A percentile compares a stretch with the other conserved stretches of the same genome.
phyloP scores from a whole-genome alignment of 1,284 basidiomycete species.

The Heterobasidion occidentale region DNA sequence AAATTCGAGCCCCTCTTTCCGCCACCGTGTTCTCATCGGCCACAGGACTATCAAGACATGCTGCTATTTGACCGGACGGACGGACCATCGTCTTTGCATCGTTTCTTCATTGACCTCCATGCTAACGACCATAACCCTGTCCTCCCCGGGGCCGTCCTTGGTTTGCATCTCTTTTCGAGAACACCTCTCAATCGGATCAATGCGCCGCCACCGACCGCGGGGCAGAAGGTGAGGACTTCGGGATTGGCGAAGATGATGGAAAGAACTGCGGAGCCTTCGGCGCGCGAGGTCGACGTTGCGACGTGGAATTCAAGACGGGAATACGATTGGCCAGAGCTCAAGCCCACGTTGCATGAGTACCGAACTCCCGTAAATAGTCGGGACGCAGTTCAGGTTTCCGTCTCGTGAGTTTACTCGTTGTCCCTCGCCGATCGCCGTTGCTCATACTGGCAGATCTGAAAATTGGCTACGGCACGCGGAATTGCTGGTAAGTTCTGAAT shows the following conservation, averaged over 20 bases:
- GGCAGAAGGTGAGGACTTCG: slow-evolving; percentile 16
- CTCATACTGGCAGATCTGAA: too few relatives aligned
- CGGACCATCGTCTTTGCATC: slow-evolving; percentile 47
- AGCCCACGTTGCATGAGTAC: slow-evolving; percentile 5
- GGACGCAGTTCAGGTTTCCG: too few relatives aligned
- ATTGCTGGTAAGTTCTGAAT: slow-evolving; percentile 61
- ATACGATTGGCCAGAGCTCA: slow-evolving; percentile 48
- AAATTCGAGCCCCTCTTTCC: slow-evolving; percentile 24
- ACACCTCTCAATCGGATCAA: slow-evolving; percentile 18
- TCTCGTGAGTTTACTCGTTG: too few relatives aligned
- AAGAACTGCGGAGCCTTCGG: slow-evolving; percentile 36
- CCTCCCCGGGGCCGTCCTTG: slow-evolving; percentile 24
- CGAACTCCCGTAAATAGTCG: too few relatives aligned
- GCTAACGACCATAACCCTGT: slow-evolving; percentile 21
- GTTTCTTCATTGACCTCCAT: slow-evolving; percentile 39
- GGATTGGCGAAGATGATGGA: slow-evolving; percentile 27
- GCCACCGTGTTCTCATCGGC: slow-evolving; percentile 21
- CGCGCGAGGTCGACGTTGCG: slow-evolving; percentile 47
- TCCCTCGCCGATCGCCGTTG: too few relatives aligned
- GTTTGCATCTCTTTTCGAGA: slow-evolving; percentile 33
- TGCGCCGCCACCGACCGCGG: slow-evolving; percentile 12
- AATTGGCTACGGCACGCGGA: slow-evolving; percentile 75
- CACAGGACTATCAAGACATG: slow-evolving; percentile 50
- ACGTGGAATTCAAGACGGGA: slow-evolving; percentile 59
- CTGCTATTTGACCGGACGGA: slow-evolving; percentile 58